Conservation (phyloP, 768 basidiomycete species). For the Psilocybe cubensis region DNA sequence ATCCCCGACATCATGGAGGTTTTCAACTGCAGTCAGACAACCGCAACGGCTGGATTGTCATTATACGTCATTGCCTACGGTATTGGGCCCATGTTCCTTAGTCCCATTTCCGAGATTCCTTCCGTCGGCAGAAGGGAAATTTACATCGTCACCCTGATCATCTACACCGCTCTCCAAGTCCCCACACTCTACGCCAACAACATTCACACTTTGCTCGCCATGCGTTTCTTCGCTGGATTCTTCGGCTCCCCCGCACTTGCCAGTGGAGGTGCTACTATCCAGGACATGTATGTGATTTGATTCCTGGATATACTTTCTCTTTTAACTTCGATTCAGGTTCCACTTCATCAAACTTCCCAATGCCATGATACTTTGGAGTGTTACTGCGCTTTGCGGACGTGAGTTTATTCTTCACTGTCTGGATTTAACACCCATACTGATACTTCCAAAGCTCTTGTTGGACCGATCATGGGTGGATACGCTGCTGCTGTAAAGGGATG, state of each 20-base stretch:
- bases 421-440: neutral
- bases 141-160: conserved; percentile 3
- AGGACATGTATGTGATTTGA: neutral
- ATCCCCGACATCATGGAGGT: conserved; percentile 2
- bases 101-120: conserved; percentile 1
- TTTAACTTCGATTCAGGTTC: neutral
- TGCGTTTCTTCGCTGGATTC: conserved; percentile 4
- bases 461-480: neutral
- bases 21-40: neutral
- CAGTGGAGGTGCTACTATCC: conserved; percentile 2
- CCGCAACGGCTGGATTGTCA: conserved; percentile 1
- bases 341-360: conserved; percentile 1
- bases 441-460: neutral
- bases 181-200: conserved; percentile 2
- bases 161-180: neutral
- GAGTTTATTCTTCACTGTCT: neutral
- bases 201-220: conserved; percentile 3
- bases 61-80: conserved; percentile 7
- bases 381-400: conserved; percentile 4
- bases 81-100: conserved; percentile 4
- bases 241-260: conserved; percentile 3
- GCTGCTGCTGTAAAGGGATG: neutral
- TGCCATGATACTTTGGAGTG: conserved; percentile 3
- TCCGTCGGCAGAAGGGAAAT: neutral
- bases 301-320: neutral